A percentile compares a stretch with the other conserved stretches of the same genome.
phyloP scores from a whole-genome alignment of 306 rosid genomes.

The Rosa chinensis region DNA sequence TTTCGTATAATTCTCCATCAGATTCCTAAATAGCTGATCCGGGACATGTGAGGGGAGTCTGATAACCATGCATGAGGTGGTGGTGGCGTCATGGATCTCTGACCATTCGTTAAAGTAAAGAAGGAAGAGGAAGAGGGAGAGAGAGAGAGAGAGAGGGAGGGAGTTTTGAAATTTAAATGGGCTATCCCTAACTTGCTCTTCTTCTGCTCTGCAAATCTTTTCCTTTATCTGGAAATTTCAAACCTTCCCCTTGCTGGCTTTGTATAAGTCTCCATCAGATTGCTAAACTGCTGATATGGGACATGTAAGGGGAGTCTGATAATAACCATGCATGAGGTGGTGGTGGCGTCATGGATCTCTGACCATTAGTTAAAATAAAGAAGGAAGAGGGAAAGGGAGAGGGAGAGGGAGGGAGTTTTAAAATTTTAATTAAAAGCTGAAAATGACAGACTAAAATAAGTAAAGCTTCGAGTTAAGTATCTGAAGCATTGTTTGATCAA shows the following conservation, averaged over 20 bases:
- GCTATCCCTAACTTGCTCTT: neutral
- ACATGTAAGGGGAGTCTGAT: conserved; percentile 6
- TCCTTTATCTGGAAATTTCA: conserved; percentile 22
- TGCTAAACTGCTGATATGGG: neutral
- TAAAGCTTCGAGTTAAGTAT: neutral
- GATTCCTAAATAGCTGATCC: conserved; percentile 6
- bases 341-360: conserved; percentile 24
- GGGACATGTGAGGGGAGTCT: conserved; percentile 4
- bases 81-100: conserved; percentile 29
- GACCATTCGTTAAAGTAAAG: conserved; percentile 18
- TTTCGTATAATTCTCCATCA: neutral
- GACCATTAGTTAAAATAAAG: conserved; percentile 14
- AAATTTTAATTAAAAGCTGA: neutral
- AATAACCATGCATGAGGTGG: neutral
- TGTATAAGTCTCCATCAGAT: neutral
- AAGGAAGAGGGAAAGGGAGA: neutral
- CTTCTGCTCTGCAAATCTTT: neutral
- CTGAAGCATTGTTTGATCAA: neutral
- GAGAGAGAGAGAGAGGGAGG: too few relatives aligned
- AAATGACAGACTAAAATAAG: neutral
- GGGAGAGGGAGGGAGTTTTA: neutral
- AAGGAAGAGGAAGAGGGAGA: neutral
- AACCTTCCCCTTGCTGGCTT: neutral
- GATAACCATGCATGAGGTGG: neutral
- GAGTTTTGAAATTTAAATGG: neutral